phyloP scores from a whole-genome alignment of 192 early-diverging fungal genomes.

The Powellomyces hirtus region DNA sequence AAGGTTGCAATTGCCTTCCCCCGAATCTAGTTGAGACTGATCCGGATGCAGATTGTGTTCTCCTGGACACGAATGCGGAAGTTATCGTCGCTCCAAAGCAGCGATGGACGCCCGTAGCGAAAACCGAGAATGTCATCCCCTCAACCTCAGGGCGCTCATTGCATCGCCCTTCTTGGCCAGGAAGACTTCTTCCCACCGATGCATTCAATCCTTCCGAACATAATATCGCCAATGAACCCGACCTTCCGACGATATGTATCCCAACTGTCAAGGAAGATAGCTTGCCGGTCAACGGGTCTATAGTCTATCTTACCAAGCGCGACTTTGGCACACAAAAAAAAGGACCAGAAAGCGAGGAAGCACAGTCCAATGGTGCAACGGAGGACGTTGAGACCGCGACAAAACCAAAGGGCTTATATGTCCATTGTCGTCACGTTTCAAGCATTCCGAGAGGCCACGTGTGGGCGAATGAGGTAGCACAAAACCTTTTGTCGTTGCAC shows the following conservation, averaged over 20 bases:
- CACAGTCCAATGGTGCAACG: not conserved
- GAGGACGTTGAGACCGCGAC: not conserved
- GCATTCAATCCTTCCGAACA: not conserved
- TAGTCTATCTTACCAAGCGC: conserved; percentile 1
- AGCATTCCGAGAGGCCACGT: conserved; percentile 3
- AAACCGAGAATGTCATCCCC: not conserved
- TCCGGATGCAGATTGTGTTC: conserved; percentile 26
- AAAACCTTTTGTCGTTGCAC: not conserved
- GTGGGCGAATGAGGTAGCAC: conserved; percentile 6
- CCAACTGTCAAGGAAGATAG: not conserved
- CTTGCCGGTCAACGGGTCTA: not conserved
- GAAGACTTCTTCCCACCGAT: conserved; percentile 2
- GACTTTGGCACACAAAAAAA: not conserved
- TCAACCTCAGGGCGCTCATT: not conserved
- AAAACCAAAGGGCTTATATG: not conserved
- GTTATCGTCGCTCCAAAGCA: conserved; percentile 46
- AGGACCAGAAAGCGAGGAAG: not conserved
- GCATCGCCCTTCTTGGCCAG: not conserved
- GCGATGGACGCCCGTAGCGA: conserved; percentile 3
- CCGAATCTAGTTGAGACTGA: conserved; percentile 33
- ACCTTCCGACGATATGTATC: conserved; percentile 3
- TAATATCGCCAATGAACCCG: not conserved
- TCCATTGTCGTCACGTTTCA: not conserved
- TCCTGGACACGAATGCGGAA: conserved; percentile 40
- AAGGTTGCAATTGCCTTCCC: no score